Conservation (phyloP, 139 green algal genomes). For the Micromonas commoda region DNA sequence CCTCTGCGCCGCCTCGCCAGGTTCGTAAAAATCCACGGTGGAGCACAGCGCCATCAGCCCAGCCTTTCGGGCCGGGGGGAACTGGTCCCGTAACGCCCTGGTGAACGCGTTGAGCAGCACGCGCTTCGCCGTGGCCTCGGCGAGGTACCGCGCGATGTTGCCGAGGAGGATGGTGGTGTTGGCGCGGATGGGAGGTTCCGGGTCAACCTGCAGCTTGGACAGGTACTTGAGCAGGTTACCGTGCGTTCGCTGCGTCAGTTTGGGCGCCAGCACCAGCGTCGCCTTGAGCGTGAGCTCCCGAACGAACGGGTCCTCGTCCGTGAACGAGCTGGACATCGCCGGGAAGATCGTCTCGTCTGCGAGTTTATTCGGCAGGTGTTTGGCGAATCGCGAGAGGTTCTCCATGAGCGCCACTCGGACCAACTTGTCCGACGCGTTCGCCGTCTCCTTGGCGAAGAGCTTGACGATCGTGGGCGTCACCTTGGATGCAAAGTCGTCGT, state of each 20-base stretch:
- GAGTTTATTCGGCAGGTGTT: constrained; percentile 42
- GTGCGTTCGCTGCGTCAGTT: constrained; percentile 79
- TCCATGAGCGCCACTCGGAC: constrained; percentile 84
- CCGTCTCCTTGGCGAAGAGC: constrained; percentile 74
- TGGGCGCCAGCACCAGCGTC: constrained; percentile 80
- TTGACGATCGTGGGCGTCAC: constrained; percentile 78
- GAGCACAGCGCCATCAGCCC: constrained; percentile 59
- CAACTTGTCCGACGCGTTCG: constrained; percentile 65
- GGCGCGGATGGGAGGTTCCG: constrained; percentile 89
- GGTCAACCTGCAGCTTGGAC: constrained; percentile 90
- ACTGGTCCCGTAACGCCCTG: constrained; percentile 73
- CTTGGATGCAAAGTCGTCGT: constrained; percentile 63
- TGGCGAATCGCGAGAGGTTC: constrained; percentile 63
- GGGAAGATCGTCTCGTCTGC: constrained; percentile 84
- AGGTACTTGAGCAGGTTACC: constrained; percentile 89
- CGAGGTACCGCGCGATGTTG: constrained; percentile 79
- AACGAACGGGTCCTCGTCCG: constrained; percentile 81
- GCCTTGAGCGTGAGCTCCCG: constrained; percentile 93
- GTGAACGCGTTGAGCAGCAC: constrained; percentile 95
- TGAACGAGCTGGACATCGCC: constrained; percentile 69
- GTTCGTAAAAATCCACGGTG: constrained; percentile 58
- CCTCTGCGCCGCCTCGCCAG: constrained; percentile 67
- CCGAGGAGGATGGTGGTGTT: constrained; percentile 97
- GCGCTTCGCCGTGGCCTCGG: constrained; percentile 63
- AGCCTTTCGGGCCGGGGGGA: constrained; percentile 37